Evolutionary conservation across 148 eudicot genomes (phyloP).

Genomic region (Beta vulgaris): DNA sequence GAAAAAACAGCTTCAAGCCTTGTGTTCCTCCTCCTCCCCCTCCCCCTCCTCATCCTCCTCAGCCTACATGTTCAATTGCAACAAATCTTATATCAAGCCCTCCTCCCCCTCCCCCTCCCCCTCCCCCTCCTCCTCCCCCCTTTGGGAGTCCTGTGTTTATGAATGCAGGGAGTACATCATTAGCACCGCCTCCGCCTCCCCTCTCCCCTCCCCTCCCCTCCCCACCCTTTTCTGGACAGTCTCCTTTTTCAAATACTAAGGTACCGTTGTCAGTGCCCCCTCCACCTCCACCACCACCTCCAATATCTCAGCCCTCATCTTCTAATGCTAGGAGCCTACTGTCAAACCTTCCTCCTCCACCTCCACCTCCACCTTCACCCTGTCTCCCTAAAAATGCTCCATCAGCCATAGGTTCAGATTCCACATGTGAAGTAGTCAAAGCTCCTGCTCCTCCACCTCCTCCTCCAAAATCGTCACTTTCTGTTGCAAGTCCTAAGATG

Average conservation of each 20-base stretch:
- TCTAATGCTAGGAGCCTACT: conserved; percentile 13
- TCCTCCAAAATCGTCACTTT: conserved; percentile 20
- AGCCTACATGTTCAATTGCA: not conserved
- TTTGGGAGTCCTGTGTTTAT: conserved; percentile 2
- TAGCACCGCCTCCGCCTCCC: conserved; percentile 11
- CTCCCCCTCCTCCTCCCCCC: conserved; percentile 24
- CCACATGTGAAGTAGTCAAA: conserved; percentile 15
- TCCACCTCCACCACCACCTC: conserved; percentile 23
- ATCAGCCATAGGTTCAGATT: not conserved
- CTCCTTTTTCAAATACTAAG: conserved; percentile 10
- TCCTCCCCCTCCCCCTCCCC: not conserved
- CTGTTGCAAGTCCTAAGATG: conserved; percentile 18
- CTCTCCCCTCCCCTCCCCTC: conserved; percentile 9
- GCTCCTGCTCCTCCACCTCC: conserved; percentile 38
- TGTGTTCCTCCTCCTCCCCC: conserved; percentile 21
- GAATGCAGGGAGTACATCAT: conserved; percentile 1
- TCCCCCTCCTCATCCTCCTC: conserved; percentile 5
- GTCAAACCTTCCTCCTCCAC: conserved; percentile 23
- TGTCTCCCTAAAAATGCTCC: conserved; percentile 13
- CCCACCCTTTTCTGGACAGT: not conserved
- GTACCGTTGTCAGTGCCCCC: conserved; percentile 11
- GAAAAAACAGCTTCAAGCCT: not conserved
- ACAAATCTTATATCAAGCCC: not conserved
- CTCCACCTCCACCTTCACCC: conserved; percentile 33
- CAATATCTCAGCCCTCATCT: conserved; percentile 17